Evolutionary conservation across 768 basidiomycete genomes (phyloP).

Genomic region (Boletales sp.): DNA sequence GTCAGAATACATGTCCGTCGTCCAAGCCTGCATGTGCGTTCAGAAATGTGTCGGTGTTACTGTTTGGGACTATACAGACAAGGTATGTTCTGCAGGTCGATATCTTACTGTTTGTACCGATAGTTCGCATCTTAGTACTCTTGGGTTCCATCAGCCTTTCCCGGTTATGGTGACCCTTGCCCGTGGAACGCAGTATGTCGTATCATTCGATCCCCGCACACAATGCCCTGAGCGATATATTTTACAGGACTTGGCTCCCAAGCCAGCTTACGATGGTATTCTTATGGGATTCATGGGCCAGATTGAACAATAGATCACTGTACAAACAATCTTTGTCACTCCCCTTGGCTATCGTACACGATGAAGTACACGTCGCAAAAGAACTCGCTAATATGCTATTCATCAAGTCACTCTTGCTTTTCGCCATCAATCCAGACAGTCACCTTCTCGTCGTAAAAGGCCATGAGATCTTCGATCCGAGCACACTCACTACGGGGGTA

Average conservation of each 20-base stretch:
- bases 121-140: conserved; percentile 7
- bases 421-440: conserved; percentile 62
- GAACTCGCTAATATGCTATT: background rate
- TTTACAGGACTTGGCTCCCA: conserved; percentile 11
- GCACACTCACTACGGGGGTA: conserved; percentile 49
- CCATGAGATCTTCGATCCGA: conserved; percentile 47
- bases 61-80: conserved; percentile 42
- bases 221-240: background rate
- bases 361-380: background rate
- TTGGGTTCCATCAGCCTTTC: conserved; percentile 10
- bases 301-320: background rate
- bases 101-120: conserved; percentile 15
- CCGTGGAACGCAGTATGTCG: conserved; percentile 15
- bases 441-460: conserved; percentile 67
- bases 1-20: conserved; percentile 53
- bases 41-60: conserved; percentile 35
- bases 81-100: conserved; percentile 13
- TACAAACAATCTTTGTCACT: no score
- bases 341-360: no score
- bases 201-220: background rate
- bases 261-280: conserved; percentile 16
- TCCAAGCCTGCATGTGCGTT: conserved; percentile 48
- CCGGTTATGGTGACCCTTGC: conserved; percentile 12
- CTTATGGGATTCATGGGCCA: conserved; percentile 4
- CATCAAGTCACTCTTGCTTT: conserved; percentile 39